Percentiles rank a stretch among this genome's conserved stretches.
Conservation (phyloP, 331 rosid species). For the Acacia concinna region DNA sequence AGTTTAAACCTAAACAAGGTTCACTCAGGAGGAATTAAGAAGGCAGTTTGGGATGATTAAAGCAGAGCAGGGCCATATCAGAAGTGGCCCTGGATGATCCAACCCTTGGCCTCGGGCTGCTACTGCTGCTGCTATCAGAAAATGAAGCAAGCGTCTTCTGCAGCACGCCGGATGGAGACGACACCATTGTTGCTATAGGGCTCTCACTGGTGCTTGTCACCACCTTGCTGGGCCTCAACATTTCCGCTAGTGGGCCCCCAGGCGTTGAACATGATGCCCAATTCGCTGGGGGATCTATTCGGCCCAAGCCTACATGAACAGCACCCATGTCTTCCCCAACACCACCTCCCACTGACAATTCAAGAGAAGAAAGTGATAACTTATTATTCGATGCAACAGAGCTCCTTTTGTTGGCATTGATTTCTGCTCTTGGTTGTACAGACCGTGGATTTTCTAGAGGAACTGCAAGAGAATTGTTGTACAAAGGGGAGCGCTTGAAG, state of each 20-base stretch:
- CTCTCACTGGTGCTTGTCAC: slow-evolving; percentile 36
- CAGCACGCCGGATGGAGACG: slow-evolving; percentile 73
- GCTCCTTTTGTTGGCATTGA: slow-evolving; percentile 31
- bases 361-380: slow-evolving; percentile 59
- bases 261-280: slow-evolving; percentile 50
- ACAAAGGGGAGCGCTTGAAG: slow-evolving; percentile 26
- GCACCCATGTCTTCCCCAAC: slow-evolving; percentile 37
- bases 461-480: slow-evolving; percentile 28
- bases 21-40: slow-evolving; percentile 1
- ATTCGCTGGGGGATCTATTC: slow-evolving; percentile 38
- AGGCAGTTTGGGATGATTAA: slow-evolving; percentile 32
- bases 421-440: slow-evolving; percentile 49
- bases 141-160: slow-evolving; percentile 60
- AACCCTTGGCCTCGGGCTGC: slow-evolving; percentile 50
- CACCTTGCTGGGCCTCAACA: slow-evolving; percentile 53
- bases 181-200: slow-evolving; percentile 37
- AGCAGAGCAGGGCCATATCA: slow-evolving; percentile 50
- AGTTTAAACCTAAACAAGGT: background rate
- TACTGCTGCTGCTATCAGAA: slow-evolving; percentile 71
- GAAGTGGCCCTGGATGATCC: slow-evolving; percentile 51
- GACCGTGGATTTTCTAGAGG: slow-evolving; percentile 20
- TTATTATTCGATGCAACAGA: slow-evolving; percentile 36
- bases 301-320: slow-evolving; percentile 46
- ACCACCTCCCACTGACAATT: slow-evolving; percentile 52
- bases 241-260: slow-evolving; percentile 85